Evolutionary conservation across 176 grass and related monocot genomes (phyloP).

Genomic region (Oryza glaberrima): DNA sequence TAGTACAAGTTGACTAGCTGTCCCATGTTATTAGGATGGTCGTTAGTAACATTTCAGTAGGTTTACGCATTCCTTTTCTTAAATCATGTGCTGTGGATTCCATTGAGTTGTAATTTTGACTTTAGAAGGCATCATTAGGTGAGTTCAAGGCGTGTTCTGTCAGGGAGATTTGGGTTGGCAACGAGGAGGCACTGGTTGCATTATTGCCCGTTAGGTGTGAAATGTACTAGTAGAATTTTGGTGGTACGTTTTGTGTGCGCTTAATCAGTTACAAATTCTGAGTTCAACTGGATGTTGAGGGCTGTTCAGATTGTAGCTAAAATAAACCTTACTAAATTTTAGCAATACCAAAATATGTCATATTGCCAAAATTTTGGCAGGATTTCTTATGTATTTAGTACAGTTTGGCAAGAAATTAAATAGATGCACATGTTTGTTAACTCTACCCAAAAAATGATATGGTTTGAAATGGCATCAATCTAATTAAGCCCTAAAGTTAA

Average conservation of each 20-base stretch:
- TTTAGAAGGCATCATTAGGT: background rate
- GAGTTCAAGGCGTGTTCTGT: too few species aligned
- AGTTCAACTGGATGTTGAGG: background rate
- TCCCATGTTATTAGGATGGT: constrained; percentile 33
- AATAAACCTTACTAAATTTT: too few species aligned
- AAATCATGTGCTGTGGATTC: constrained; percentile 6
- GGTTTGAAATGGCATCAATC: too few species aligned
- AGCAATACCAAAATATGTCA: too few species aligned
- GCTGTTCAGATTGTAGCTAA: too few species aligned
- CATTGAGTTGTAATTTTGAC: background rate
- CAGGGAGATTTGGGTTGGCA: background rate
- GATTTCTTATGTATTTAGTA: too few species aligned
- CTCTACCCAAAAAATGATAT: too few species aligned
- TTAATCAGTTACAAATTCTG: background rate
- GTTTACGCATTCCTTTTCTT: background rate
- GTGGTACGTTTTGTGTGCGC: too few species aligned
- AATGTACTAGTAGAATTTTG: too few species aligned
- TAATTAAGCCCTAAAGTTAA: background rate
- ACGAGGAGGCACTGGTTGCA: background rate
- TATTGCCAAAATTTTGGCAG: too few species aligned
- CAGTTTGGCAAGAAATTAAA: too few species aligned
- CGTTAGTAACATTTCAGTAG: constrained; percentile 36
- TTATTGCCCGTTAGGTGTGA: background rate
- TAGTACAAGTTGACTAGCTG: constrained; percentile 40
- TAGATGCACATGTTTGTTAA: too few species aligned